Conservation (phyloP, 768 basidiomycete species). For the Lactifluus hygrophoroides region DNA sequence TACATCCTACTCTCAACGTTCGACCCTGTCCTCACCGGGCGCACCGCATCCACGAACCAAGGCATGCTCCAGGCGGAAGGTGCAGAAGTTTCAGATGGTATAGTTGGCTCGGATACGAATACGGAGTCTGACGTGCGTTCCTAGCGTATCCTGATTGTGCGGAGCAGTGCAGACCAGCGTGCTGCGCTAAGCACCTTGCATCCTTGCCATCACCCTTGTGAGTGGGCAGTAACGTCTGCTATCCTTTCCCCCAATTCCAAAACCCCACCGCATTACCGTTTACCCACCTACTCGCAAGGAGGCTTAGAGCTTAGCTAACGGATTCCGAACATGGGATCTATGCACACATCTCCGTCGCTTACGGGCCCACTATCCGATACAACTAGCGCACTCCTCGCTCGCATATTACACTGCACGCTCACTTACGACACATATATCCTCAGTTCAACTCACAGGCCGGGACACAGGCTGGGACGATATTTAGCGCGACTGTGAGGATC, state of each 20-base stretch:
- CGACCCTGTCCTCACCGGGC: slow-evolving; percentile 51
- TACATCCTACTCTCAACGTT: slow-evolving; percentile 81
- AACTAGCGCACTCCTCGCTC: slow-evolving; percentile 44
- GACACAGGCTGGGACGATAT: no score
- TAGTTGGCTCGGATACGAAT: no score
- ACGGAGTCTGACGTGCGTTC: slow-evolving; percentile 36
- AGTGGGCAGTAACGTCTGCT: slow-evolving; percentile 74
- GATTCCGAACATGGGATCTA: slow-evolving; percentile 57
- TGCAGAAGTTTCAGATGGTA: slow-evolving; percentile 41
- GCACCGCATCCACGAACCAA: slow-evolving; percentile 43
- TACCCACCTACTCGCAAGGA: background rate
- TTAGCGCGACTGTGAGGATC: no score
- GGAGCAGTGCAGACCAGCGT: slow-evolving; percentile 59
- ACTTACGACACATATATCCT: slow-evolving; percentile 60
- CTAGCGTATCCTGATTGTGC: slow-evolving; percentile 67
- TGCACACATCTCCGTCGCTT: slow-evolving; percentile 61
- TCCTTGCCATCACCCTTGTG: slow-evolving; percentile 78
- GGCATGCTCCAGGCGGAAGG: slow-evolving; percentile 37
- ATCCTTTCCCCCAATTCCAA: background rate
- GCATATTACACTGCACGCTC: slow-evolving; percentile 41
- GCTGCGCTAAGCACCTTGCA: slow-evolving; percentile 59
- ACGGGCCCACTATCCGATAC: slow-evolving; percentile 41
- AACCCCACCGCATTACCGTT: background rate
- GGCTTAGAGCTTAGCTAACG: background rate
- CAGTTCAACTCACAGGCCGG: no score